A percentile compares a stretch with the other conserved stretches of the same genome.
These are phyloP conservation scores for Verbascum thapsus DNA, from an alignment of 257 asterid species.

Conservation along the genomic window DNA sequence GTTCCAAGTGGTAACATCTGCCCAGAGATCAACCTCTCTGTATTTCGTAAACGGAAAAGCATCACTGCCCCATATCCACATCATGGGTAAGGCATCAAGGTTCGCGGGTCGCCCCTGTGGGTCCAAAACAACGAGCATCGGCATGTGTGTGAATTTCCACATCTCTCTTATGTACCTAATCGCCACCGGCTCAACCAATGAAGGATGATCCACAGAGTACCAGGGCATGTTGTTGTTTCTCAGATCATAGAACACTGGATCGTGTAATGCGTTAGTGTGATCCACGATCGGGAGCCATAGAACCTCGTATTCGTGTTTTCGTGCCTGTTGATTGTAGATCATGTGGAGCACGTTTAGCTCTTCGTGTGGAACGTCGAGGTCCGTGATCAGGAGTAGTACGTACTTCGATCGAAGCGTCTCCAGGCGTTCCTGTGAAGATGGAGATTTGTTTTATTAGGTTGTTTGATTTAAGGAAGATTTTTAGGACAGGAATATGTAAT, in stretches of 20 bases:
- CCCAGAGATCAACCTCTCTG: conserved; percentile 72
- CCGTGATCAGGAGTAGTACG: conserved; percentile 72
- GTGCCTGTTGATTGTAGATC: conserved; percentile 55
- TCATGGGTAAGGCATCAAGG: conserved; percentile 76
- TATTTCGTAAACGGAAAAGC: conserved; percentile 79
- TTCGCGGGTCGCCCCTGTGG: conserved; percentile 72
- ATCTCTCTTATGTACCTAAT: conserved; percentile 54
- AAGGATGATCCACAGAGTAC: conserved; percentile 77
- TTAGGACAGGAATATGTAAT: no score
- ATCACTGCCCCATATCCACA: conserved; percentile 89
- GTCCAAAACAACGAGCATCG: conserved; percentile 77
- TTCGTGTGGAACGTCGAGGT: conserved; percentile 64
- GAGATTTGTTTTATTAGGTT: no score
- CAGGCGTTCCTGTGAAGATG: conserved; percentile 59
- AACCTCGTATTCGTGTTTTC: conserved; percentile 68
- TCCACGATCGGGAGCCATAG: conserved; percentile 83
- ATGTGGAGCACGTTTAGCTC: conserved; percentile 75
- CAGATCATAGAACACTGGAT: conserved; percentile 41
- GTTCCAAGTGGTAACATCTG: conserved; percentile 56
- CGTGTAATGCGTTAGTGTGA: conserved; percentile 33
- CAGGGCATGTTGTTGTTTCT: conserved; percentile 73
- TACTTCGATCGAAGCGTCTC: conserved; percentile 66
- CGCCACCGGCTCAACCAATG: conserved; percentile 60
- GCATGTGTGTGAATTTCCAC: conserved; percentile 65
- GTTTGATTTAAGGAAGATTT: no score